Base-by-base conservation (phyloP, 1,139 yeast species). In the Hemisphaericaspora xylanilytica region DNA sequence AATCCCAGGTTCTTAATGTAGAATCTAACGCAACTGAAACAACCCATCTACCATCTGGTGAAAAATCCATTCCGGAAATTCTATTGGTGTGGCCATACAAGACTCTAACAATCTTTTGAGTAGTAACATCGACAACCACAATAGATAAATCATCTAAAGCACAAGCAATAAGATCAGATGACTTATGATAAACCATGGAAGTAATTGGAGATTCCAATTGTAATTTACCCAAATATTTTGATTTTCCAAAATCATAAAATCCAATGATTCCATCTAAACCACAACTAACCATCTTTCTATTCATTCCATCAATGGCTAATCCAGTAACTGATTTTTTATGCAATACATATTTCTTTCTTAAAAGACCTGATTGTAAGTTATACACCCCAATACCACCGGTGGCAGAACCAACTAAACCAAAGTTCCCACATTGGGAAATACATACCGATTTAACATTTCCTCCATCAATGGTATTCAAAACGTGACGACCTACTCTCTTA, bases 1-100 rank as follows among this genome's bases (percentile, higher is more conserved):
- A 74, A 59, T 94, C 98, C 98, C 98, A 94, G 0, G 97, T 89
- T 55, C 98, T 76, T 39, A 94, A 73, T 0, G 98, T 90, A 2
- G 88, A 74, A 59, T 94, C 99, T 44, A 90, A 70, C 1, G 89
- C 77, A 0, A 88, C 81, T 17, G 95, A 81, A 10, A 94, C 83
- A 32, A 94, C 68, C 97, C 97, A 94, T 60, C 97, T 79, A 28
- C 97, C 97, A 59, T 90, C 95, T 3, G 96, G 95, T 6, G 95
- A 83, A 55, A 92, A 92, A 57, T 88, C 97, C 61, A 92, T 64
- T 1, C 88, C 77, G 0, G 97, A 89, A 47, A 94, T 83, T 55
- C 97, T 74, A 61, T 90, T 90, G 14, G 84, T 73, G 57, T 94
- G 98, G 3, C 98, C 98, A 70, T 82, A 82, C 41, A 94, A 70